A percentile compares a stretch with the other conserved stretches of the same genome.
Conservation (phyloP, 768 basidiomycete genomes). For the Agaricus subrufescens region DNA sequence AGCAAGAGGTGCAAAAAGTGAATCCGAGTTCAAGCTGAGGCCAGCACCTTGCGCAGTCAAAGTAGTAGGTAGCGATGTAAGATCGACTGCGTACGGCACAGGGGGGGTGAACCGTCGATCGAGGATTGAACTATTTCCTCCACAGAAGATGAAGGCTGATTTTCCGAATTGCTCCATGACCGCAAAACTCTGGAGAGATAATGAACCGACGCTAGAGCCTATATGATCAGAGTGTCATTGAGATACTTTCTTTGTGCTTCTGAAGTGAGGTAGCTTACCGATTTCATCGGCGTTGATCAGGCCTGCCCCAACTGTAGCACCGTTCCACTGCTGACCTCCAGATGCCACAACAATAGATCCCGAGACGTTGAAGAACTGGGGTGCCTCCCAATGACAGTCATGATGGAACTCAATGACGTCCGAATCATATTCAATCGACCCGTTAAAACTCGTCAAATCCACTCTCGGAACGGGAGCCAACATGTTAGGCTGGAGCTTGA, state of each 20-base stretch:
- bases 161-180: background rate
- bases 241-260: too few species aligned
- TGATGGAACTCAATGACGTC: slow-evolving; percentile 5
- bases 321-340: background rate
- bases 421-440: slow-evolving; percentile 3
- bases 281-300: too few species aligned
- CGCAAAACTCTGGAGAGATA: background rate
- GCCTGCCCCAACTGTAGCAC: too few species aligned
- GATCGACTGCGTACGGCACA: background rate
- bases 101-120: background rate
- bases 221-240: background rate
- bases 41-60: slow-evolving; percentile 1
- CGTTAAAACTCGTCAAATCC: background rate
- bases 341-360: background rate
- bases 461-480: background rate
- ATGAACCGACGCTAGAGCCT: background rate
- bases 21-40: background rate
- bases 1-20: slow-evolving; percentile 1
- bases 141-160: slow-evolving; percentile 2
- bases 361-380: background rate
- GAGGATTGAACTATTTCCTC: slow-evolving; percentile 3
- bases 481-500: slow-evolving; percentile 2
- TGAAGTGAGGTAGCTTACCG: too few species aligned
- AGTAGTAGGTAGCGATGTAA: slow-evolving; percentile 1
- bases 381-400: slow-evolving; percentile 7